phyloP scores from a whole-genome alignment of 345 rosid genomes.

The Raphanus sativus region DNA sequence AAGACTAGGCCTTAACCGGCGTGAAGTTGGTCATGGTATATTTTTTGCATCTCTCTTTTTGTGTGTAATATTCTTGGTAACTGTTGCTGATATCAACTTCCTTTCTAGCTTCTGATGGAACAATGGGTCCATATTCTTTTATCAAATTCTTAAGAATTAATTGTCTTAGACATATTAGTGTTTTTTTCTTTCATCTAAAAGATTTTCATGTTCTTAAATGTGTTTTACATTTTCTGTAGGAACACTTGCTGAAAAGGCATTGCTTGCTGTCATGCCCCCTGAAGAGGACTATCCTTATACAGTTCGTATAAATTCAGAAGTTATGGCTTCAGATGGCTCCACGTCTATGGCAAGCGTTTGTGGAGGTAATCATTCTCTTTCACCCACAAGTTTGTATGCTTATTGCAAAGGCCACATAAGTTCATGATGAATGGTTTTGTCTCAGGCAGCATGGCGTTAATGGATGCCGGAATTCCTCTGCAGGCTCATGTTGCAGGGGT shows the following conservation, averaged over 20 bases:
- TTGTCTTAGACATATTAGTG: background rate
- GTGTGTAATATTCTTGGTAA: background rate
- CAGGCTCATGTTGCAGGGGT: conserved; percentile 91
- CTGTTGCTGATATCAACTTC: conserved; percentile 2
- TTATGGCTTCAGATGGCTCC: conserved; percentile 99
- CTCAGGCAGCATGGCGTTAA: conserved; percentile 95
- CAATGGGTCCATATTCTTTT: background rate
- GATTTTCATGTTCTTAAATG: background rate
- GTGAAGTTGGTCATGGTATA: conserved; percentile 98
- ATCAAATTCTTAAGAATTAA: background rate
- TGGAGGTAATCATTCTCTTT: conserved; percentile 60
- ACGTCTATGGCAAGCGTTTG: conserved; percentile 98
- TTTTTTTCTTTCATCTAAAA: background rate
- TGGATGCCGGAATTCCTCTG: conserved; percentile 95
- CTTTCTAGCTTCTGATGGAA: background rate
- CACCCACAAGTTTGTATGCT: background rate
- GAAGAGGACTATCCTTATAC: conserved; percentile 78
- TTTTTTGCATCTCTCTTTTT: conserved; percentile 6
- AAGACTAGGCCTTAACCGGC: conserved; percentile 88
- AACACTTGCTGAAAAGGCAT: conserved; percentile 95
- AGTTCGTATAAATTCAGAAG: conserved; percentile 92
- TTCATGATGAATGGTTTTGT: conserved; percentile 12
- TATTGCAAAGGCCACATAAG: conserved; percentile 7
- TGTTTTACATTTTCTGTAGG: conserved; percentile 45
- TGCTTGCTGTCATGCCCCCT: conserved; percentile 85